These are phyloP conservation scores for Delonix regia DNA, from an alignment of 306 rosid genomes.

Conservation along the genomic window DNA sequence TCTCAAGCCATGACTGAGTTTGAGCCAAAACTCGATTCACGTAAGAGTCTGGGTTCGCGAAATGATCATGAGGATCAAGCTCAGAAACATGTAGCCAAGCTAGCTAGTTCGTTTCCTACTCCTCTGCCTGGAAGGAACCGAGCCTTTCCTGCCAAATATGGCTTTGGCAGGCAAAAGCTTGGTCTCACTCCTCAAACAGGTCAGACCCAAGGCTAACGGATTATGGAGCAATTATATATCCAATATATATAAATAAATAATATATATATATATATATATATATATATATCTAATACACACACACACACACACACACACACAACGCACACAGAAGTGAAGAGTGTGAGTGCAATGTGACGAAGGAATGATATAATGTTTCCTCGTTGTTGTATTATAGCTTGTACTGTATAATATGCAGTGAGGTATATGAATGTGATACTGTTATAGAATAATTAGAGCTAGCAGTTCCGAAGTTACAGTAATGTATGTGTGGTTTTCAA, in stretches of 20 bases:
- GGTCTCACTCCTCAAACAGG: background rate
- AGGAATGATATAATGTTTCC: background rate
- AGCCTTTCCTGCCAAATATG: background rate
- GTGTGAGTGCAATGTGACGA: background rate
- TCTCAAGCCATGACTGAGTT: background rate
- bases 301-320: no score
- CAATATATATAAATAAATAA: no score
- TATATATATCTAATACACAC: no score
- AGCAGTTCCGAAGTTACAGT: background rate
- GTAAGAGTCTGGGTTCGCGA: background rate
- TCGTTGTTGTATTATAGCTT: background rate
- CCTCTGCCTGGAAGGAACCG: constrained; percentile 21
- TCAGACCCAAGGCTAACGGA: background rate
- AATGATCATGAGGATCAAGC: background rate
- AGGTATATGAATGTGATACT: background rate
- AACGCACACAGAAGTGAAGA: no score
- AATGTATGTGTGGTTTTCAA: no score
- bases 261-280: background rate
- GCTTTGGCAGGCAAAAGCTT: background rate
- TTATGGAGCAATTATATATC: no score
- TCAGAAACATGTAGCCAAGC: background rate
- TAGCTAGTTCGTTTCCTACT: background rate
- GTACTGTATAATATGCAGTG: background rate
- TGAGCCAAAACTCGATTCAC: background rate
- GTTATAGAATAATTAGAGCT: background rate